Conservation (phyloP, 345 rosid genomes). For the Corchorus olitorius region DNA sequence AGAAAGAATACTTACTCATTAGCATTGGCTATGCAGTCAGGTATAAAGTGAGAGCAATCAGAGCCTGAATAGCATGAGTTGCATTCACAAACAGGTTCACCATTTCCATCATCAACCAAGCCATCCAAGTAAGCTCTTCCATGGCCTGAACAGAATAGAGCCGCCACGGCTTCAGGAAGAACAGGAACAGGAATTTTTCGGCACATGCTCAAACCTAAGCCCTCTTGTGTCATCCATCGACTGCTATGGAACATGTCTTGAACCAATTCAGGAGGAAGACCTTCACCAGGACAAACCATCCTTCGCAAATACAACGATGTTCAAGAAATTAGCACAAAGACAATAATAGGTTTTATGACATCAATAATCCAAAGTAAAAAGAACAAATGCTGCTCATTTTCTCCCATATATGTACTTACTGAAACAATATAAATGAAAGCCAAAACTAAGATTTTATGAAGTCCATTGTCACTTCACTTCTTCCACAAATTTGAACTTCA, state of each 20-base stretch:
- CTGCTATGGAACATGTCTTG: conserved; percentile 92
- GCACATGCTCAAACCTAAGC: conserved; percentile 93
- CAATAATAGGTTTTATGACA: conserved; percentile 1
- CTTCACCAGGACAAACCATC: conserved; percentile 96
- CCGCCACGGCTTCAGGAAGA: conserved; percentile 64
- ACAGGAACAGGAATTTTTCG: no score
- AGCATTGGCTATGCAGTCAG: no score
- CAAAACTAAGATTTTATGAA: background rate
- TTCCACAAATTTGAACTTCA: background rate
- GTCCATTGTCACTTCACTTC: background rate
- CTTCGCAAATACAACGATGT: conserved; percentile 35
- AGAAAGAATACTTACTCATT: no score
- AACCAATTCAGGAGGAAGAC: conserved; percentile 85
- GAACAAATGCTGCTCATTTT: background rate
- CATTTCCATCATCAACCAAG: no score
- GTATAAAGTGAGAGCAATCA: no score
- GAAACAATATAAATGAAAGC: conserved; percentile 1
- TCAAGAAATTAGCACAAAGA: background rate
- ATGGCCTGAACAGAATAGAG: conserved; percentile 65
- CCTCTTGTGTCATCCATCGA: conserved; percentile 81
- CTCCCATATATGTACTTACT: background rate
- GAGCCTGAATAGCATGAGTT: no score
- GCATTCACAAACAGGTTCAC: no score
- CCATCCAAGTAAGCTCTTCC: no score
- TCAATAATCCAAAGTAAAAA: background rate